Evolutionary conservation across 2,329 filamentous ascomycete species (phyloP).

Genomic region (Colletotrichum lupini): DNA sequence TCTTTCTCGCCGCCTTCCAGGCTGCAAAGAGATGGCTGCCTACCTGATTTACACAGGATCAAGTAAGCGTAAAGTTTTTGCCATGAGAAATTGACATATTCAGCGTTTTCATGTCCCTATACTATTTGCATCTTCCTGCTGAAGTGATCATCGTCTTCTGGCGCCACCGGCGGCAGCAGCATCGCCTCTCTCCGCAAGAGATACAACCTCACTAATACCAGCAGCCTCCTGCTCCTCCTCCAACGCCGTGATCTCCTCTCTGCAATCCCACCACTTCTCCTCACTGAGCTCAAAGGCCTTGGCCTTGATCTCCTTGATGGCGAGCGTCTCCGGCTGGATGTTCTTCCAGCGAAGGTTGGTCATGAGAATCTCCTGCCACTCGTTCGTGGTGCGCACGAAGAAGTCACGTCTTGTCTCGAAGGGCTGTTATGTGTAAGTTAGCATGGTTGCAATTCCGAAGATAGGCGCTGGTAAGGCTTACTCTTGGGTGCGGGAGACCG

Average conservation of each 20-base stretch:
- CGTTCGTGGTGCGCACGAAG: constrained; percentile 85
- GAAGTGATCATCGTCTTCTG: constrained; percentile 33
- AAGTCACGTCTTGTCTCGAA: constrained; percentile 95
- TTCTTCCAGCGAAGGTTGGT: constrained; percentile 77
- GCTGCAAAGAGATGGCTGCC: background rate
- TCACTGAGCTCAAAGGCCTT: constrained; percentile 91
- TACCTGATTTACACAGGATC: background rate
- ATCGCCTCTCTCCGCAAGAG: constrained; percentile 78
- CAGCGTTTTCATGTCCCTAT: background rate
- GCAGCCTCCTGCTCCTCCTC: constrained; percentile 97
- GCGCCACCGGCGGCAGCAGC: constrained; percentile 61
- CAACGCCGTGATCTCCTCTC: constrained; percentile 89
- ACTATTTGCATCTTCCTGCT: background rate
- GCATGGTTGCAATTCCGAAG: background rate
- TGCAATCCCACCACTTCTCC: constrained; percentile 98
- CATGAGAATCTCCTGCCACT: constrained; percentile 91
- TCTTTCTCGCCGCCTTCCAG: background rate
- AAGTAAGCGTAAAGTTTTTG: no score
- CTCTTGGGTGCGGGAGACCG: constrained; percentile 76
- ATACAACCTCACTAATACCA: constrained; percentile 94
- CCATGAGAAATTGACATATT: background rate
- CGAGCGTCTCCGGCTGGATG: constrained; percentile 73
- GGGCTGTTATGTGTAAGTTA: constrained; percentile 62
- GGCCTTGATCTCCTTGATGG: constrained; percentile 92
- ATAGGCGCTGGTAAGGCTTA: constrained; percentile 44